A percentile compares a stretch with the other conserved stretches of the same genome.
Evolutionary conservation across 2,329 filamentous ascomycete species (phyloP).

Genomic region (Akanthomyces uredinophilus): DNA sequence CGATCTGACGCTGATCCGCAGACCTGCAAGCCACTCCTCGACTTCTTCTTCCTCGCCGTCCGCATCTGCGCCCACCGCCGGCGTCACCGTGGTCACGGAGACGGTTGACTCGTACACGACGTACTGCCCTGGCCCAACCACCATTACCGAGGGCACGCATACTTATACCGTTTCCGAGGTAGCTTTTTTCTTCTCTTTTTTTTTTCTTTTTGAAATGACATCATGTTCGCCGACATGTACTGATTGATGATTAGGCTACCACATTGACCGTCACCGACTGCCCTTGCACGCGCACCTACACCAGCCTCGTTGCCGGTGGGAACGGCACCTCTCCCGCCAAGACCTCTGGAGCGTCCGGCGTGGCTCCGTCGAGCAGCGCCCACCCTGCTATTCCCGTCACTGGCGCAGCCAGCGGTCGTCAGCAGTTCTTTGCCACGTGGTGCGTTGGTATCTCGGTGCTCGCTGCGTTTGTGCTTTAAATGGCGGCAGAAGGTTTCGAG

Average conservation of each 20-base stretch:
- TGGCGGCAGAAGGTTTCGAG: neutral
- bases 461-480: neutral
- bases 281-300: slow-evolving; percentile 52
- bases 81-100: slow-evolving; percentile 50
- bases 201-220: too few relatives aligned
- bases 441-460: neutral
- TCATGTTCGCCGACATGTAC: neutral
- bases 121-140: slow-evolving; percentile 59
- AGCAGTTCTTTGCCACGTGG: neutral
- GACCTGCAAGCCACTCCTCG: neutral
- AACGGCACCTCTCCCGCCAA: neutral
- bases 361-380: neutral
- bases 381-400: neutral
- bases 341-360: neutral
- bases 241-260: slow-evolving; percentile 38
- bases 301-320: slow-evolving; percentile 19
- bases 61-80: neutral
- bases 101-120: slow-evolving; percentile 58
- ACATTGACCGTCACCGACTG: slow-evolving; percentile 60
- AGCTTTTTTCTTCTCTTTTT: neutral
- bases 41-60: neutral
- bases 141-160: slow-evolving; percentile 49
- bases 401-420: neutral
- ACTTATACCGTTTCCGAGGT: slow-evolving; percentile 56
- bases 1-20: slow-evolving; percentile 23